These are phyloP conservation scores for Colletotrichum eremochloae DNA, from an alignment of 2,329 filamentous ascomycete species.

Conservation along the genomic window DNA sequence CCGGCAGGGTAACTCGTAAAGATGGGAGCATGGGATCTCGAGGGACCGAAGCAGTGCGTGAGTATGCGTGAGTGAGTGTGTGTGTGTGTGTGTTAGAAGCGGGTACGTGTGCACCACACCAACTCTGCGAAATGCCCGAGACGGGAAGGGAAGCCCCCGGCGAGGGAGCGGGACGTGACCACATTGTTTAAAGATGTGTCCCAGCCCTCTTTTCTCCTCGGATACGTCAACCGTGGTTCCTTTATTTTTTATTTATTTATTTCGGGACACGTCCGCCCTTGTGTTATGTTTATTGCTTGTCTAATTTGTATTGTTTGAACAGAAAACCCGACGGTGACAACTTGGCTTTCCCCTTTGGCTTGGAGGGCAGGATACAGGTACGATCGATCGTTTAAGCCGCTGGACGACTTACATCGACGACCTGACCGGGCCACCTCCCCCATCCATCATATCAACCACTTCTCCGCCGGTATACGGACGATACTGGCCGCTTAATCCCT, in stretches of 20 bases:
- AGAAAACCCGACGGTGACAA: conserved; percentile 27
- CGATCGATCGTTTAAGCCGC: conserved; percentile 23
- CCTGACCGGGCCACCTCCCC: not conserved
- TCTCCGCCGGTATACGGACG: not conserved
- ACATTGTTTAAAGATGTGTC: conserved; percentile 34
- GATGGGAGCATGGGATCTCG: conserved; percentile 5
- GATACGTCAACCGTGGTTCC: conserved; percentile 10
- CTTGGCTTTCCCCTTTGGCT: conserved; percentile 8
- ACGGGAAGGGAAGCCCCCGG: not conserved
- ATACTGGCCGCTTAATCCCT: not conserved
- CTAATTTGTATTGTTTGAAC: conserved; percentile 41
- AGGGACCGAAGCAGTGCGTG: conserved; percentile 2
- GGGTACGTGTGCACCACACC: conserved; percentile 5
- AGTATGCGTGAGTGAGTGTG: not conserved
- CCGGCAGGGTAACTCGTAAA: conserved; percentile 26
- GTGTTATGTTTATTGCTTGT: conserved; percentile 32
- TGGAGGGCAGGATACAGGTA: not conserved
- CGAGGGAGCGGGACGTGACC: not conserved
- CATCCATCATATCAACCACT: not conserved
- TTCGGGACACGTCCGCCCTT: conserved; percentile 20
- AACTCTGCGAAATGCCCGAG: not conserved
- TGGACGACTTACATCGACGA: conserved; percentile 37
- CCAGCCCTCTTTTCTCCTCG: conserved; percentile 11
- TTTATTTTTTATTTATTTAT: not conserved
- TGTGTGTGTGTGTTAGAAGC: not conserved